phyloP scores from a whole-genome alignment of 2,329 filamentous ascomycete genomes.

The Raffaelea albimanens region DNA sequence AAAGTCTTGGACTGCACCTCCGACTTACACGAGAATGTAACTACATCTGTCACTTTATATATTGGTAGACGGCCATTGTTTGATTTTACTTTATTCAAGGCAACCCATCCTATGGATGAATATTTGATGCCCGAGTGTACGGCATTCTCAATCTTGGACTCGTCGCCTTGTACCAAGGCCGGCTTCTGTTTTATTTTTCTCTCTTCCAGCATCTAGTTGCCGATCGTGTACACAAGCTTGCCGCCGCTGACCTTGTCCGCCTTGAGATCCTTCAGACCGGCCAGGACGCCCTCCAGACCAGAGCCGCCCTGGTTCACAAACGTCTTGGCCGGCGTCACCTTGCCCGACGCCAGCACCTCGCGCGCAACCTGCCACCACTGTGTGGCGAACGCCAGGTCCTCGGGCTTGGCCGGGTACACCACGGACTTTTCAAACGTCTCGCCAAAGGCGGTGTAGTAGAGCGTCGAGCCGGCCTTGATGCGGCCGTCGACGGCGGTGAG shows the following conservation, averaged over 20 bases:
- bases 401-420: constrained; percentile 9
- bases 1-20: too few species aligned
- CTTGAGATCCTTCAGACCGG: constrained; percentile 21
- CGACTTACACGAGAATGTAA: too few species aligned
- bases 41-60: too few species aligned
- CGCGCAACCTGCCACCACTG: constrained; percentile 22
- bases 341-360: constrained; percentile 22
- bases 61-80: too few species aligned
- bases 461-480: constrained; percentile 14
- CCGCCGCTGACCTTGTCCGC: constrained; percentile 24
- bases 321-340: constrained; percentile 21
- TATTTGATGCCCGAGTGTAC: too few species aligned
- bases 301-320: constrained; percentile 18
- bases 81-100: too few species aligned
- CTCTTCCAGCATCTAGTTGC: background rate
- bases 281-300: constrained; percentile 21
- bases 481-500: constrained; percentile 29
- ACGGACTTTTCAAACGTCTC: constrained; percentile 17
- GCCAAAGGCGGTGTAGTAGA: constrained; percentile 24
- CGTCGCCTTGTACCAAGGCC: too few species aligned
- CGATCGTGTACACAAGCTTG: constrained; percentile 27
- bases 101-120: too few species aligned
- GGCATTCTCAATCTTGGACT: too few species aligned
- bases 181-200: background rate
- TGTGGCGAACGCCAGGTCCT: constrained; percentile 23